phyloP scores from a whole-genome alignment of 306 rosid genomes.

The Aeschynomene evenia region DNA sequence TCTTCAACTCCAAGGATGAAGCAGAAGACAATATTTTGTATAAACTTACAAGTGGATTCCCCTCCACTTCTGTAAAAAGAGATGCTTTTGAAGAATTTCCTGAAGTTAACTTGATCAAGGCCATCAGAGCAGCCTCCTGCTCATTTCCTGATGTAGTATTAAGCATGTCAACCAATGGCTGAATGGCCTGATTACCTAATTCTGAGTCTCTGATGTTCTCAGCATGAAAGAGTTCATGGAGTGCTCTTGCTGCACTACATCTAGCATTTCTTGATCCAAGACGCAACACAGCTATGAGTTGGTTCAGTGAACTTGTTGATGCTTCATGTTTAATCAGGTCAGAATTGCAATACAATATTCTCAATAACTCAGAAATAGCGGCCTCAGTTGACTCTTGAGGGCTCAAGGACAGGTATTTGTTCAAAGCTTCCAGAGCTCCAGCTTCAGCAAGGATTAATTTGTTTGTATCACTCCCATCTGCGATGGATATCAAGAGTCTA shows the following conservation, averaged over 20 bases:
- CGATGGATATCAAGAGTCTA: conserved; percentile 77
- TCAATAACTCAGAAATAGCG: conserved; percentile 70
- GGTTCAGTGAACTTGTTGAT: conserved; percentile 76
- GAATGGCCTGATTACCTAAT: conserved; percentile 78
- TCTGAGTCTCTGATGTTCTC: conserved; percentile 73
- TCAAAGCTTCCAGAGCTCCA: conserved; percentile 92
- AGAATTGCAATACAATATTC: conserved; percentile 79
- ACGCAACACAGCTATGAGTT: conserved; percentile 92
- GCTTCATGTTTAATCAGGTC: conserved; percentile 85
- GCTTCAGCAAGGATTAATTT: conserved; percentile 90
- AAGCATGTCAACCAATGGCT: conserved; percentile 92
- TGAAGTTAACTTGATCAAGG: conserved; percentile 71
- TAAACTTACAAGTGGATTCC: conserved; percentile 73
- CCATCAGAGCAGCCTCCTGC: conserved; percentile 86
- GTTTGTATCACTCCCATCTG: conserved; percentile 84
- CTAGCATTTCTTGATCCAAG: conserved; percentile 97
- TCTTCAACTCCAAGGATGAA: conserved; percentile 73
- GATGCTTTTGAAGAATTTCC: conserved; percentile 65
- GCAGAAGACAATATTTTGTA: conserved; percentile 70
- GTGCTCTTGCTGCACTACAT: conserved; percentile 89
- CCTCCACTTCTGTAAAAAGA: conserved; percentile 74
- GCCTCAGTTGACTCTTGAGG: conserved; percentile 96
- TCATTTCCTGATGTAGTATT: conserved; percentile 75
- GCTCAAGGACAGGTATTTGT: conserved; percentile 92
- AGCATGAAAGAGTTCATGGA: conserved; percentile 72